A percentile compares a stretch with the other conserved stretches of the same genome.
Conservation (phyloP, 139 green algal genomes). For the Coelastrella sp. region DNA sequence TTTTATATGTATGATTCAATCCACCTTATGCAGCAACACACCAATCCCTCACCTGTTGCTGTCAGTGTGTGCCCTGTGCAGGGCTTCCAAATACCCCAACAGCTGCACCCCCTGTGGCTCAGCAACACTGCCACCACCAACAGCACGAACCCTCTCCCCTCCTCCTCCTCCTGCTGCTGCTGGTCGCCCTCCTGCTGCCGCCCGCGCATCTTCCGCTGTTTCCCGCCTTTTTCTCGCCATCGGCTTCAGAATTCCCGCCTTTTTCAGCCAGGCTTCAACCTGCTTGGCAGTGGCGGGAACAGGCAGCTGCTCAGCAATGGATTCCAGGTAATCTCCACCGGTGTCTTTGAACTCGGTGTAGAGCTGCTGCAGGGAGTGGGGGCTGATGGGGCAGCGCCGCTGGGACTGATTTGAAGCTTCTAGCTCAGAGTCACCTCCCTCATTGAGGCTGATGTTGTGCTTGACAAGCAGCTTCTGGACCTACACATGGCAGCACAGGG, state of each 20-base stretch:
- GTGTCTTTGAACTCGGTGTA: conserved; percentile 27
- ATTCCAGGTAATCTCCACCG: conserved; percentile 36
- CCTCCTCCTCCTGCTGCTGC: conserved; percentile 36
- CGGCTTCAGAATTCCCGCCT: neutral
- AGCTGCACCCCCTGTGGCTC: conserved; percentile 46
- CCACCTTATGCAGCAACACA: too few species aligned
- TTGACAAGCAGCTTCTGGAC: conserved; percentile 37
- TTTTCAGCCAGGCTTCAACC: conserved; percentile 39
- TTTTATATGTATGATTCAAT: too few species aligned
- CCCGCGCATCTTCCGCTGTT: neutral
- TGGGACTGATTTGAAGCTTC: neutral
- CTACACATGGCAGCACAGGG: neutral
- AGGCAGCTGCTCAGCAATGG: conserved; percentile 60
- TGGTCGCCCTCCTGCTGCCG: neutral
- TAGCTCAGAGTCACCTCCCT: neutral
- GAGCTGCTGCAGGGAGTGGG: conserved; percentile 41
- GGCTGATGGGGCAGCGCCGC: neutral
- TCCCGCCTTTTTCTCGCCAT: neutral
- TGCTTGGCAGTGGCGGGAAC: conserved; percentile 45
- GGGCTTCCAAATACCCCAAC: conserved; percentile 51
- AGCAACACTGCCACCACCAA: conserved; percentile 19
- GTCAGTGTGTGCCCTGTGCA: conserved; percentile 44
- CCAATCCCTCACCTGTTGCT: neutral
- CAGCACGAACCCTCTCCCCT: neutral
- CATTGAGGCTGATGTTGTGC: neutral